phyloP scores from a whole-genome alignment of 805 yeast genomes.

The Grigorovia transvaalensis region DNA sequence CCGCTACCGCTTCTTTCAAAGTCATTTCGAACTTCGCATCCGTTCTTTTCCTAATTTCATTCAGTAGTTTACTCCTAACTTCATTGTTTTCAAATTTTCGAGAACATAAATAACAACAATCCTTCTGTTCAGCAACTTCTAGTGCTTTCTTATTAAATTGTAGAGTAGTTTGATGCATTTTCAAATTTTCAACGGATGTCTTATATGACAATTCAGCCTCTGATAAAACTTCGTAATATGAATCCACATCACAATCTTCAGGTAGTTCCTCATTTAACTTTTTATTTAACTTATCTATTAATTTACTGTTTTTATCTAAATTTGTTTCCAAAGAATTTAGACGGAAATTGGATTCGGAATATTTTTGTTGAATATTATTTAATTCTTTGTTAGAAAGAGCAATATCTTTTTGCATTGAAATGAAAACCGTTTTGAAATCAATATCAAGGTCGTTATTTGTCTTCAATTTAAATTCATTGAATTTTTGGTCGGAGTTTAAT shows the following conservation, averaged over 20 bases:
- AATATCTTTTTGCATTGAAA: constrained; percentile 14
- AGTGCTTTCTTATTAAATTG: constrained; percentile 64
- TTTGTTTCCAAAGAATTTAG: constrained; percentile 7
- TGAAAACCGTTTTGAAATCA: constrained; percentile 12
- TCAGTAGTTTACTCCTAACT: constrained; percentile 17
- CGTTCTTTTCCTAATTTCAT: constrained; percentile 24
- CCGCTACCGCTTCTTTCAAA: constrained; percentile 26
- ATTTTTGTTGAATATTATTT: constrained; percentile 8
- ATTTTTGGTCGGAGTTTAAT: constrained; percentile 6
- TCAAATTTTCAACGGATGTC: constrained; percentile 51
- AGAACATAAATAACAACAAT: constrained; percentile 64
- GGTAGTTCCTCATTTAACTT: constrained; percentile 27
- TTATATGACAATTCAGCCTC: constrained; percentile 56
- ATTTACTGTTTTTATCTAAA: constrained; percentile 6
- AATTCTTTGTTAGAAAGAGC: constrained; percentile 9
- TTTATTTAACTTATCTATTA: constrained; percentile 8
- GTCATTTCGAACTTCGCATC: constrained; percentile 27
- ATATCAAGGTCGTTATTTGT: constrained; percentile 12
- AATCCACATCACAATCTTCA: constrained; percentile 34
- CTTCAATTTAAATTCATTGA: constrained; percentile 7
- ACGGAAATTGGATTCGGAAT: constrained; percentile 11
- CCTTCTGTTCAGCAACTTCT: constrained; percentile 43
- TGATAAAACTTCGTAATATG: constrained; percentile 39
- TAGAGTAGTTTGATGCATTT: constrained; percentile 58
- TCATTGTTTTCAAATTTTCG: constrained; percentile 44